Base-by-base conservation (phyloP, 1,284 basidiomycete genomes). In the Erythrobasidium hasegawianum region DNA sequence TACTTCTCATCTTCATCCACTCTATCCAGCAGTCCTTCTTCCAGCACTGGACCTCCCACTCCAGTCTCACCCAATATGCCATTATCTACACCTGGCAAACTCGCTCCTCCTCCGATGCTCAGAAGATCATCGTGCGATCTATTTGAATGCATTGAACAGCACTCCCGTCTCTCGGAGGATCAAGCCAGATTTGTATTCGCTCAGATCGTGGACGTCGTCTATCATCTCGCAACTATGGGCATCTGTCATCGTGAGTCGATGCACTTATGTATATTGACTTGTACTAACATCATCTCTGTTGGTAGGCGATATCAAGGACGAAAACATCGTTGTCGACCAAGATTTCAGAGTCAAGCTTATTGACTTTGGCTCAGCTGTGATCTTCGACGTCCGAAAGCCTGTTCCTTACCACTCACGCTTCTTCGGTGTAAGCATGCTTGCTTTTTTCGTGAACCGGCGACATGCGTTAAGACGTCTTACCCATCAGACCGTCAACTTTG, bases 101-200 rank as follows among this genome's bases (percentile, higher is more conserved):
- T 65, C 9, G 54, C 70, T 71, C 81, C 82, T 22, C 82, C 83
- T 3, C 78, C 79, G 45, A 87, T 86, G 79, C 79, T 83, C 53
- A 83, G 89, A 26, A 83, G 90, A 43, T 83, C 88, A 45, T 91
- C 89, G 18, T 86, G 93, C 76, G 92, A 96, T 75, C 81, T 96
- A 52, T 95, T 95, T 72, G 92, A 95, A 76, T 95, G 89, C 76
- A 92, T 95, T 66, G 92, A 95, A 77, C 87, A 89, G 74, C 82
- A 91, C 75, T 87, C 87, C 71, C 82, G 87, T 7, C 82, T 95
- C 57, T 83, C 83, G n/a, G 90, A 93, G 77, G 80, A 81, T 55
- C 85, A 87, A 74, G 88, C 90, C 5, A 83, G 86, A 57, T 87
- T 86, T 77, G 85, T 95, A 68, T 92, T 95, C 76, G 81, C 83